phyloP scores from a whole-genome alignment of 2,329 filamentous ascomycete species.

The Endoconidiophora laricicola region DNA sequence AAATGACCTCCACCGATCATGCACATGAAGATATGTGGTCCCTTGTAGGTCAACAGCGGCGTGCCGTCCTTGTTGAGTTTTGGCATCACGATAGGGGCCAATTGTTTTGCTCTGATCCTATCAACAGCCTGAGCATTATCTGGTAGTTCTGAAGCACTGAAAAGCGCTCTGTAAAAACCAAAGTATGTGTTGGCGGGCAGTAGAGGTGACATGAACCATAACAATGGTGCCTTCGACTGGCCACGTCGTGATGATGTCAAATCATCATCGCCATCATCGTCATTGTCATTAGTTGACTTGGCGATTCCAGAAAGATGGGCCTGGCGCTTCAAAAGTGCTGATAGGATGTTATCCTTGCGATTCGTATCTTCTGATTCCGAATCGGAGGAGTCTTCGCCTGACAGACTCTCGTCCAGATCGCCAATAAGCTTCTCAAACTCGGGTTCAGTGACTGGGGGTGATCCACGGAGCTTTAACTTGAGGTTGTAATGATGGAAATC shows the following conservation, averaged over 20 bases:
- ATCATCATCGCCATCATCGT: constrained; percentile 27
- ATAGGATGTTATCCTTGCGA: constrained; percentile 52
- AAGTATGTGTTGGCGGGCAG: constrained; percentile 66
- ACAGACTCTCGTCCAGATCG: constrained; percentile 78
- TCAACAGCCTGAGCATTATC: constrained; percentile 45
- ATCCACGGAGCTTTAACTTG: constrained; percentile 71
- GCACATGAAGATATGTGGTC: constrained; percentile 83
- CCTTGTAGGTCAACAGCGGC: constrained; percentile 40
- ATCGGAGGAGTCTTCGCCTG: constrained; percentile 64
- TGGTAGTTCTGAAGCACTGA: constrained; percentile 55
- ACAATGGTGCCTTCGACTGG: constrained; percentile 45
- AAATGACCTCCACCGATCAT: constrained; percentile 99
- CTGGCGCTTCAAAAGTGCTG: constrained; percentile 65
- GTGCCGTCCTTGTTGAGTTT: constrained; percentile 42
- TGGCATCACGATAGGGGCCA: constrained; percentile 41
- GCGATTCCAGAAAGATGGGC: constrained; percentile 47
- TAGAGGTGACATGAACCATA: constrained; percentile 70
- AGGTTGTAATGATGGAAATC: constrained; percentile 90
- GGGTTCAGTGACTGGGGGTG: constrained; percentile 52
- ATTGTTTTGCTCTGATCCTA: constrained; percentile 58
- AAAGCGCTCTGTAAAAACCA: constrained; percentile 70
- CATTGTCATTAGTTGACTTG: constrained; percentile 30
- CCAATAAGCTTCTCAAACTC: constrained; percentile 76
- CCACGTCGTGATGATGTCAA: constrained; percentile 28
- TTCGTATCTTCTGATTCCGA: constrained; percentile 49